These are phyloP conservation scores for Beauveria varroae DNA, from an alignment of 2,329 filamentous ascomycete genomes.

Conservation along the genomic window DNA sequence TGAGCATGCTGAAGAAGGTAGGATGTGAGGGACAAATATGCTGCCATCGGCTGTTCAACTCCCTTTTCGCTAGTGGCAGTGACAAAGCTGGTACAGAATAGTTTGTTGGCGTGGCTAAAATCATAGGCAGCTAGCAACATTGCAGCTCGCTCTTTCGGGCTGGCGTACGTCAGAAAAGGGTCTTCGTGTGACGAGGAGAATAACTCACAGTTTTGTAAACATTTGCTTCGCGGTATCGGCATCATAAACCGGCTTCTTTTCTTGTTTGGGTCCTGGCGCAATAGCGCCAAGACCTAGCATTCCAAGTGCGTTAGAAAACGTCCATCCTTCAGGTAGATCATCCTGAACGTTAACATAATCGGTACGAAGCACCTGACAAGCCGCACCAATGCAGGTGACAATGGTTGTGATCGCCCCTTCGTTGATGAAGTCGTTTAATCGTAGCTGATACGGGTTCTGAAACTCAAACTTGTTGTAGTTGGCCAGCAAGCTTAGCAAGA, in stretches of 20 bases:
- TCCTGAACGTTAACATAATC: slow-evolving; percentile 83
- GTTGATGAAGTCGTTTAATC: slow-evolving; percentile 92
- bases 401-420: slow-evolving; percentile 79
- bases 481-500: slow-evolving; percentile 75
- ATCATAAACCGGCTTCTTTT: slow-evolving; percentile 52
- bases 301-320: slow-evolving; percentile 67
- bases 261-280: slow-evolving; percentile 58
- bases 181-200: slow-evolving; percentile 14
- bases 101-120: slow-evolving; percentile 88
- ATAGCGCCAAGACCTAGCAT: slow-evolving; percentile 80
- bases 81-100: slow-evolving; percentile 83
- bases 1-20: slow-evolving; percentile 93
- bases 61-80: slow-evolving; percentile 55
- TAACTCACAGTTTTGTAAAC: slow-evolving; percentile 66
- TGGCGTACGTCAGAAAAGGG: slow-evolving; percentile 28
- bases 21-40: slow-evolving; percentile 80
- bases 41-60: slow-evolving; percentile 67
- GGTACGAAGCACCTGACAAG: slow-evolving; percentile 60
- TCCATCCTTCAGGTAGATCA: slow-evolving; percentile 86
- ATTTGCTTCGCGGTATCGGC: slow-evolving; percentile 75
- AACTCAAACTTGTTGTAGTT: slow-evolving; percentile 99
- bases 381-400: slow-evolving; percentile 65
- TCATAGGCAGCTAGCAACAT: slow-evolving; percentile 84
- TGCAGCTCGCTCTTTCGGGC: slow-evolving; percentile 71
- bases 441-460: slow-evolving; percentile 89